Percentiles rank a stretch among this genome's conserved stretches.
Conservation (phyloP, 1,284 basidiomycete species). For the Melanopsichium pennsylvanicum region DNA sequence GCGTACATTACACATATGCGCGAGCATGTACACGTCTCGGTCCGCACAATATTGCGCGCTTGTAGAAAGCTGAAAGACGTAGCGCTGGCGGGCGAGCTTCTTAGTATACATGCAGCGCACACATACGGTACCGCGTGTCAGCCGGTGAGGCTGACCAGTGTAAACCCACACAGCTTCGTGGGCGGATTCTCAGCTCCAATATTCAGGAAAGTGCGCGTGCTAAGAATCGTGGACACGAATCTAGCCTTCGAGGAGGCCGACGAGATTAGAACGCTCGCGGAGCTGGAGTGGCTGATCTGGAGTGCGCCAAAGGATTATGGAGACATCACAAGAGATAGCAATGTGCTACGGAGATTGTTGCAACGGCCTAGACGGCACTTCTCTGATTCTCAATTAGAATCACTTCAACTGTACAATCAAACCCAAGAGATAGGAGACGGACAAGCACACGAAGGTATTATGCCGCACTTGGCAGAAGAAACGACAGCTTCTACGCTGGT, state of each 20-base stretch:
- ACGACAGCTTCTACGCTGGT: no score
- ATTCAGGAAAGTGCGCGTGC: slow-evolving; percentile 49
- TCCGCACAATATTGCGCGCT: slow-evolving; percentile 49
- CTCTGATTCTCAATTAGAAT: not conserved
- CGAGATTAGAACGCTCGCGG: slow-evolving; percentile 53
- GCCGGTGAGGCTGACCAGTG: slow-evolving; percentile 52
- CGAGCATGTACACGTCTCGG: slow-evolving; percentile 33
- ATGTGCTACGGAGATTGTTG: slow-evolving; percentile 45
- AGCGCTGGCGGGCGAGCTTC: slow-evolving; percentile 56
- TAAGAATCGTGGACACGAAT: slow-evolving; percentile 59
- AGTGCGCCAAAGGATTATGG: slow-evolving; percentile 59
- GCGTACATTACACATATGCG: slow-evolving; percentile 44
- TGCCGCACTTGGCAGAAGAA: no score
- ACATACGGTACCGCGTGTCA: slow-evolving; percentile 63
- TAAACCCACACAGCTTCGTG: slow-evolving; percentile 63
- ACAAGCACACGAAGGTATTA: no score
- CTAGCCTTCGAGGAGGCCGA: slow-evolving; percentile 58
- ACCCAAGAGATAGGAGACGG: no score
- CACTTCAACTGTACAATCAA: no score
- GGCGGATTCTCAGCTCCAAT: slow-evolving; percentile 61
- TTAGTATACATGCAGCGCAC: slow-evolving; percentile 48
- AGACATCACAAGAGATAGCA: slow-evolving; percentile 47
- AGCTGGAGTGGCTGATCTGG: slow-evolving; percentile 51
- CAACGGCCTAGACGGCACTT: slow-evolving; percentile 30
- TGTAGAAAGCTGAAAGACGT: slow-evolving; percentile 58